phyloP scores from a whole-genome alignment of 2,329 filamentous ascomycete species.

The Daldinia sp. region DNA sequence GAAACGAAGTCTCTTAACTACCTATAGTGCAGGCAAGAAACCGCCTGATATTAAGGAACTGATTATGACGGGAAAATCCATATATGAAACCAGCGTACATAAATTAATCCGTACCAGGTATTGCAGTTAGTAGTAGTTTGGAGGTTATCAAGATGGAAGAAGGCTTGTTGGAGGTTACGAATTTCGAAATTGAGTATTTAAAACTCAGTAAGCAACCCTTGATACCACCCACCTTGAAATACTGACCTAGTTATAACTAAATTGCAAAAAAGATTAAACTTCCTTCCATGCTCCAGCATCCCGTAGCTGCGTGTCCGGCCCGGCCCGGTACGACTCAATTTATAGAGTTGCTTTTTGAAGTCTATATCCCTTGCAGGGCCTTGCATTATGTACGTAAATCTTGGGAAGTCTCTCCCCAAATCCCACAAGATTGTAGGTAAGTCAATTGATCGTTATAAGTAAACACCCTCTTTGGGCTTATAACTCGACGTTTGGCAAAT shows the following conservation, averaged over 20 bases:
- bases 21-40: conserved; percentile 14
- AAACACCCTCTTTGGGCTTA: background rate
- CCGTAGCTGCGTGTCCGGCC: background rate
- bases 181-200: background rate
- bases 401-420: background rate
- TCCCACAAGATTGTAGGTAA: no score
- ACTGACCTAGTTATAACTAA: background rate
- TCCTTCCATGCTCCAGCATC: background rate
- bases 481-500: background rate
- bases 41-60: conserved; percentile 7
- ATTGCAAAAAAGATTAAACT: background rate
- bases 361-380: background rate
- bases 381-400: background rate
- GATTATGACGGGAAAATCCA: background rate
- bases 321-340: background rate
- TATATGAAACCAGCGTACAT: conserved; percentile 9
- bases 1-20: background rate
- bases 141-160: background rate
- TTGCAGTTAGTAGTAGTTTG: background rate
- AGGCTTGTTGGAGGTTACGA: background rate
- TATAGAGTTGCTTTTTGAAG: background rate
- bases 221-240: background rate
- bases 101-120: background rate
- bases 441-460: no score
- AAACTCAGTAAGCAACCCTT: background rate